Evolutionary conservation across 768 basidiomycete genomes (phyloP).

Genomic region (Lentinula raphanica): DNA sequence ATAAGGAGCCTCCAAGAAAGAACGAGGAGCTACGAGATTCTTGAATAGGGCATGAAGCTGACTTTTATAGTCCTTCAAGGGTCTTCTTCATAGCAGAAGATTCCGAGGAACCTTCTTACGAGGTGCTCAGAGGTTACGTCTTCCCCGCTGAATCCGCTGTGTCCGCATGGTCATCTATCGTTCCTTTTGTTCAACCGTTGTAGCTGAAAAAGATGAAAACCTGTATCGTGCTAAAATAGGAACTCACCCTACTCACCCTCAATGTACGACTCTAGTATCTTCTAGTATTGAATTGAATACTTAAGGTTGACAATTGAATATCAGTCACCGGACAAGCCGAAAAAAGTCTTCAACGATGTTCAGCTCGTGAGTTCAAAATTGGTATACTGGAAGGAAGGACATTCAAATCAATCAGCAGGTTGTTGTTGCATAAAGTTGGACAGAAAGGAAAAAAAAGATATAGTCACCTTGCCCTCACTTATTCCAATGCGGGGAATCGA

Average conservation of each 20-base stretch:
- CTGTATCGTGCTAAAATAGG: not conserved
- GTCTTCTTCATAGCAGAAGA: not conserved
- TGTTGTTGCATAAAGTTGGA: not conserved
- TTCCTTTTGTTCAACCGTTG: not conserved
- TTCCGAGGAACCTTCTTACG: not conserved
- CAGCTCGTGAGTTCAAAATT: no score
- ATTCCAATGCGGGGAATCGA: conserved; percentile 7
- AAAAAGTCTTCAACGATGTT: not conserved
- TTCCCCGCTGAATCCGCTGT: not conserved
- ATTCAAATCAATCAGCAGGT: not conserved
- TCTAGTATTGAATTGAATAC: not conserved
- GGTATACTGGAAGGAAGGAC: no score
- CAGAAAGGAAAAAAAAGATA: not conserved
- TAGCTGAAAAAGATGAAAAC: not conserved
- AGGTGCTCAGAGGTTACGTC: not conserved
- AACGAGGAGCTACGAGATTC: not conserved
- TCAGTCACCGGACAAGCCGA: not conserved
- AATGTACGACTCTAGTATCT: not conserved
- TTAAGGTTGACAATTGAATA: not conserved
- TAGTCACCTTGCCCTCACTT: no score
- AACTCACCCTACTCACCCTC: not conserved
- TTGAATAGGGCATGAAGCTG: not conserved
- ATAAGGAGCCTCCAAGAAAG: not conserved
- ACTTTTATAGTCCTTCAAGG: not conserved
- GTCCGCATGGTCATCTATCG: not conserved